Conservation (phyloP, 176 grass and related monocot species). For the Aegilops tauschii region DNA sequence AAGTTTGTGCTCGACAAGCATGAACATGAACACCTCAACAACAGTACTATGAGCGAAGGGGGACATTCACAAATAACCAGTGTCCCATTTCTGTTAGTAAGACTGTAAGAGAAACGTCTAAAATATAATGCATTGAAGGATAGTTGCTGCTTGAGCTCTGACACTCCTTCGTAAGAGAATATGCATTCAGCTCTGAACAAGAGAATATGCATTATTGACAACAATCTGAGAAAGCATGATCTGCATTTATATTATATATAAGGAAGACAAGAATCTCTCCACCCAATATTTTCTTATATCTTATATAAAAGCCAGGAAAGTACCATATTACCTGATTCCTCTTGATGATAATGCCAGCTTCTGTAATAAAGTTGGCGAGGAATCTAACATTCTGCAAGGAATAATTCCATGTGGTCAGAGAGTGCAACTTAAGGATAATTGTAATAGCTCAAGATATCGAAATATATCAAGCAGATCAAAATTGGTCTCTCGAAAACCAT, state of each 20-base stretch:
- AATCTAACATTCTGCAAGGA: slow-evolving; percentile 91
- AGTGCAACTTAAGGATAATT: neutral
- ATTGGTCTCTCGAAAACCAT: neutral
- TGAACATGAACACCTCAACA: neutral
- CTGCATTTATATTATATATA: neutral
- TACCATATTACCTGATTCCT: slow-evolving; percentile 77
- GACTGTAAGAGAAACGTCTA: neutral
- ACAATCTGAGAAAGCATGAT: slow-evolving; percentile 1
- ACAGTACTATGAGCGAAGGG: neutral
- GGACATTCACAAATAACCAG: neutral
- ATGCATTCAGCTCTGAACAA: neutral
- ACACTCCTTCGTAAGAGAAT: neutral
- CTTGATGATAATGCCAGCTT: slow-evolving; percentile 93
- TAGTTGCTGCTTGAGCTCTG: neutral
- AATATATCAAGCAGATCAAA: slow-evolving; percentile 20
- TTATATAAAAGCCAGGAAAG: neutral
- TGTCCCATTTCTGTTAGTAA: neutral
- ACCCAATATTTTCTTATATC: neutral
- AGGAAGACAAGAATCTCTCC: neutral
- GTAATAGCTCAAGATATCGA: neutral
- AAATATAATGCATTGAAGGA: neutral
- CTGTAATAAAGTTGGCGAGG: slow-evolving; percentile 79
- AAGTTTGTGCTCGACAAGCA: neutral
- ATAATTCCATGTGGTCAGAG: slow-evolving; percentile 33
- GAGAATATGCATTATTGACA: slow-evolving; percentile 6